Evolutionary conservation across 2,329 filamentous ascomycete genomes (phyloP).

Genomic region (Arthroderma sp.): DNA sequence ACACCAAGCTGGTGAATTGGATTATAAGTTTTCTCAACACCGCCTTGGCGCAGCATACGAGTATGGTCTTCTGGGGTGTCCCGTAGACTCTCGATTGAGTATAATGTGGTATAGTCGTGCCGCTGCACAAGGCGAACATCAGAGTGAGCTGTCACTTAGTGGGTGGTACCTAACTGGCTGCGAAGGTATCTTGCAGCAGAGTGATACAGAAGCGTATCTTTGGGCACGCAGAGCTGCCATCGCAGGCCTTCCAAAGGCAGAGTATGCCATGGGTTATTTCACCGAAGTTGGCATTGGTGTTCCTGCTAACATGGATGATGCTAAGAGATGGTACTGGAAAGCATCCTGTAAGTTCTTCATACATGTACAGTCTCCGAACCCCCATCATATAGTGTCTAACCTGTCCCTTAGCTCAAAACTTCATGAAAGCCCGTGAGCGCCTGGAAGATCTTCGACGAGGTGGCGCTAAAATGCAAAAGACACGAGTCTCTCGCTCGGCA

Average conservation of each 20-base stretch:
- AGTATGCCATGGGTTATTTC: slow-evolving; percentile 98
- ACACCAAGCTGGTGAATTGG: slow-evolving; percentile 69
- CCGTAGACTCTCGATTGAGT: slow-evolving; percentile 67
- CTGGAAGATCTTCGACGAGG: slow-evolving; percentile 82
- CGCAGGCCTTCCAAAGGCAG: slow-evolving; percentile 78
- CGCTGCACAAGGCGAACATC: slow-evolving; percentile 85
- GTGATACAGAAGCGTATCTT: slow-evolving; percentile 88
- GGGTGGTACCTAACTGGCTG: slow-evolving; percentile 94
- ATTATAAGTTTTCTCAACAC: slow-evolving; percentile 92
- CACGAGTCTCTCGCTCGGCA: slow-evolving; percentile 68
- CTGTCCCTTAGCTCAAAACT: slow-evolving; percentile 62
- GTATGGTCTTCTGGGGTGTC: slow-evolving; percentile 71
- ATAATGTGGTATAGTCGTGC: slow-evolving; percentile 92
- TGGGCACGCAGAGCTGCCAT: slow-evolving; percentile 91
- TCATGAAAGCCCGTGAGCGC: slow-evolving; percentile 81
- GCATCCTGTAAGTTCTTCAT: slow-evolving; percentile 67
- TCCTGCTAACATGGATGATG: slow-evolving; percentile 76
- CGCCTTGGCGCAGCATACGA: slow-evolving; percentile 79
- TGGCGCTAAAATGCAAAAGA: slow-evolving; percentile 58
- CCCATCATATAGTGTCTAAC: slow-evolving; percentile 5
- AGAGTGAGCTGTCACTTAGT: slow-evolving; percentile 70
- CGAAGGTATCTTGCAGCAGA: slow-evolving; percentile 77
- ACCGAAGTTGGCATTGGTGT: slow-evolving; percentile 90
- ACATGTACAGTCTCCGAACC: neutral
- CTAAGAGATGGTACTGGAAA: slow-evolving; percentile 95